These are phyloP conservation scores for Kluyveromyces sp. DNA, from an alignment of 1,139 yeast genomes.

Conservation along the genomic window DNA sequence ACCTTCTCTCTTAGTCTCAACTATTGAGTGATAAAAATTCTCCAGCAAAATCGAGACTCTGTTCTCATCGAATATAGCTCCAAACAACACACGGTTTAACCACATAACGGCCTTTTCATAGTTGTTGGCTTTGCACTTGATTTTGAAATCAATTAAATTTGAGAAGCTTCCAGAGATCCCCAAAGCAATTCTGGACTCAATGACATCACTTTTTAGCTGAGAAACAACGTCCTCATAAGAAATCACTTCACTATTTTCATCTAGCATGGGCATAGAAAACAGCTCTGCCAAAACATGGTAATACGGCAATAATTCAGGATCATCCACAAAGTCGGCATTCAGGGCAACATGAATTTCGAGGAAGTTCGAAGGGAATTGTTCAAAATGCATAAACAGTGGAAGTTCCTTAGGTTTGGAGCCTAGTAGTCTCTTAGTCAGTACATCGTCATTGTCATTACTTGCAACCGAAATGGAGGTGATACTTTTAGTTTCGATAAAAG, in stretches of 20 bases:
- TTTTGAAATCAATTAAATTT: conserved; percentile 55
- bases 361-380: conserved; percentile 73
- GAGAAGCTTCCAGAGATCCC: conserved; percentile 57
- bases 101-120: conserved; percentile 68
- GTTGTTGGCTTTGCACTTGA: conserved; percentile 56
- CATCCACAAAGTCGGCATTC: conserved; percentile 57
- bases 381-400: conserved; percentile 72
- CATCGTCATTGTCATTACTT: conserved; percentile 24
- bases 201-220: conserved; percentile 64
- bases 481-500: conserved; percentile 64
- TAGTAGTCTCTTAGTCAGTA: conserved; percentile 29
- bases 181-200: conserved; percentile 48
- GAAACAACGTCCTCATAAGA: conserved; percentile 72
- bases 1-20: conserved; percentile 79
- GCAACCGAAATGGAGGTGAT: conserved; percentile 35
- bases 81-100: conserved; percentile 59
- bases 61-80: conserved; percentile 62
- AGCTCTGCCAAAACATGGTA: conserved; percentile 59
- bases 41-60: conserved; percentile 68
- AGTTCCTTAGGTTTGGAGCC: conserved; percentile 41
- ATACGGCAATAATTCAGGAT: conserved; percentile 50
- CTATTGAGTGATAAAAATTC: conserved; percentile 64
- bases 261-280: conserved; percentile 63
- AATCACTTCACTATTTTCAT: conserved; percentile 52
- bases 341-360: conserved; percentile 61